phyloP scores from a whole-genome alignment of 129 eudicot genomes.

The Flaveria trinervia region DNA sequence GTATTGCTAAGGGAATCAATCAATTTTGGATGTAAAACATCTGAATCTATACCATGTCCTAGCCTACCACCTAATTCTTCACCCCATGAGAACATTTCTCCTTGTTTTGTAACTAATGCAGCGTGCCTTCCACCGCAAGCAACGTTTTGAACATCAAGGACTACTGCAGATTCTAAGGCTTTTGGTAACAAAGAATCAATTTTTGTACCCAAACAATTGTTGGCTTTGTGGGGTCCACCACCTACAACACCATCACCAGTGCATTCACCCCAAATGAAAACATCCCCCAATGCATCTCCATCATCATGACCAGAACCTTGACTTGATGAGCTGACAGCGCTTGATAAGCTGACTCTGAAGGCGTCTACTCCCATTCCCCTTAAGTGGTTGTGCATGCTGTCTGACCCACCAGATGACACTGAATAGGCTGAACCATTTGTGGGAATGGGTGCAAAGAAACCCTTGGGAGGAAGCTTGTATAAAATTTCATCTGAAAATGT shows the following conservation, averaged over 20 bases:
- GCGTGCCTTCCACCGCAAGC: constrained; percentile 87
- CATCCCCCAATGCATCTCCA: constrained; percentile 80
- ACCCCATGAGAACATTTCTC: constrained; percentile 90
- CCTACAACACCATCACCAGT: constrained; percentile 71
- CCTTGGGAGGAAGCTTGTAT: constrained; percentile 59
- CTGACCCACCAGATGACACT: constrained; percentile 49
- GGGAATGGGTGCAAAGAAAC: constrained; percentile 45
- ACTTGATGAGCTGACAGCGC: constrained; percentile 95
- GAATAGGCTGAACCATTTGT: constrained; percentile 34
- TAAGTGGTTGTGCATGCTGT: constrained; percentile 49
- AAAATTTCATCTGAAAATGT: constrained; percentile 66
- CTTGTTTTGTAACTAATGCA: constrained; percentile 80
- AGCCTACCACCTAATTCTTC: constrained; percentile 89
- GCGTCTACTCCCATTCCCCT: constrained; percentile 62
- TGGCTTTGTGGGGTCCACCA: constrained; percentile 54
- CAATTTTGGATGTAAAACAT: constrained; percentile 74
- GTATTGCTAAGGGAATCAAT: constrained; percentile 59
- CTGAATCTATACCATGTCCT: constrained; percentile 82
- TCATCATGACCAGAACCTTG: constrained; percentile 87
- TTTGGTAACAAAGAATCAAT: constrained; percentile 70
- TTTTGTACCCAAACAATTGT: constrained; percentile 41
- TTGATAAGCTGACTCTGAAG: constrained; percentile 77
- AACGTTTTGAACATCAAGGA: constrained; percentile 69
- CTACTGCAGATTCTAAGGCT: constrained; percentile 73
- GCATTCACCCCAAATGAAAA: constrained; percentile 91